Conservation (phyloP, 2,329 filamentous ascomycete species). For the Aspergillus phoenicis region DNA sequence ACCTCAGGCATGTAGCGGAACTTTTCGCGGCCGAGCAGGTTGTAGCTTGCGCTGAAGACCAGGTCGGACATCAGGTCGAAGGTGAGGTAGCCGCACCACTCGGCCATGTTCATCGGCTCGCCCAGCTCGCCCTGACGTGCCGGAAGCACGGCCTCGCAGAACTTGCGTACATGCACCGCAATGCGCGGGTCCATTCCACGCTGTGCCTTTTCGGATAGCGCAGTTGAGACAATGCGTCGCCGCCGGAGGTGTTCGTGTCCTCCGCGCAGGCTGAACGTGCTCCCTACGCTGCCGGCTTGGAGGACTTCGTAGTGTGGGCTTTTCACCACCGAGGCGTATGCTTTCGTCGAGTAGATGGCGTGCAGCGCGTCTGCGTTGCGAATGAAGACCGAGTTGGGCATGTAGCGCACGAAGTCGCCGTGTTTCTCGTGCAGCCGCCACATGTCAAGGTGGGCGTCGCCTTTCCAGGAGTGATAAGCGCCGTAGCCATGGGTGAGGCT, state of each 20-base stretch:
- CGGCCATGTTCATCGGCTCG: constrained; percentile 5
- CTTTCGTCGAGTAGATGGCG: background rate
- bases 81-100: constrained; percentile 38
- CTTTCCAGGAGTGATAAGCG: constrained; percentile 27
- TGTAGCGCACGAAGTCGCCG: constrained; percentile 20
- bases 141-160: background rate
- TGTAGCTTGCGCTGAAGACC: constrained; percentile 21
- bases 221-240: background rate
- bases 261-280: background rate
- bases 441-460: constrained; percentile 32
- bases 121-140: background rate
- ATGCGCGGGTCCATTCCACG: background rate
- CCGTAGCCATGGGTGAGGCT: constrained; percentile 57
- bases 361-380: background rate
- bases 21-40: constrained; percentile 11
- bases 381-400: background rate
- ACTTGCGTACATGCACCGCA: background rate
- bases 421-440: constrained; percentile 33
- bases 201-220: background rate
- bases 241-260: background rate
- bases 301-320: background rate
- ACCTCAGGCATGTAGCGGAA: constrained; percentile 16
- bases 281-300: background rate
- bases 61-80: constrained; percentile 54
- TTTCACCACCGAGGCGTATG: background rate